phyloP scores from a whole-genome alignment of 2,329 filamentous ascomycete species.

The Gremmenia infestans region DNA sequence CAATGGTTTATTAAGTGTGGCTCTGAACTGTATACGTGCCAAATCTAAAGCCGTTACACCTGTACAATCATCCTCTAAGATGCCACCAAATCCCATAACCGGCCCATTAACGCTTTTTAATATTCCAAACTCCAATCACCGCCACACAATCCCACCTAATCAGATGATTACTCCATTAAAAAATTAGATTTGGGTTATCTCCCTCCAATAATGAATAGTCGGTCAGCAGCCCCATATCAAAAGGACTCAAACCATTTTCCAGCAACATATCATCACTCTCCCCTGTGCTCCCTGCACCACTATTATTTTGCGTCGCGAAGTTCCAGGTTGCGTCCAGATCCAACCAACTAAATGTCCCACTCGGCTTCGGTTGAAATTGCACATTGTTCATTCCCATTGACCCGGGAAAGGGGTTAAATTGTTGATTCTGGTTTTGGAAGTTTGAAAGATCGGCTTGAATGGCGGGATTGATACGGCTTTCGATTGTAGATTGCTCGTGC shows the following conservation, averaged over 20 bases:
- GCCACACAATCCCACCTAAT: background rate
- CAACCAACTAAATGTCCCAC: slow-evolving; percentile 25
- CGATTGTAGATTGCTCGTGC: background rate
- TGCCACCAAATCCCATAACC: background rate
- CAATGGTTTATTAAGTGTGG: too few relatives aligned
- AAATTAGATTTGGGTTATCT: slow-evolving; percentile 25
- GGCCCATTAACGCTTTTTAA: background rate
- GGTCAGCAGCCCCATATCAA: slow-evolving; percentile 19
- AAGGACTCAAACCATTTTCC: slow-evolving; percentile 12
- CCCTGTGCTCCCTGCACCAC: slow-evolving; percentile 14
- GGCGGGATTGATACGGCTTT: background rate
- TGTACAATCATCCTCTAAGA: too few relatives aligned
- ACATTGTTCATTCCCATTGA: slow-evolving; percentile 4
- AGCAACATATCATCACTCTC: slow-evolving; percentile 17
- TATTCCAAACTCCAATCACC: background rate
- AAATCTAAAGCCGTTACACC: too few relatives aligned
- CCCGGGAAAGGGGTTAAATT: slow-evolving; percentile 1
- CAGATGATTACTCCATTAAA: slow-evolving; percentile 7
- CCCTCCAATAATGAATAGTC: slow-evolving; percentile 25
- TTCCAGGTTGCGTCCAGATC: slow-evolving; percentile 29
- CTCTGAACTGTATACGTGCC: too few relatives aligned
- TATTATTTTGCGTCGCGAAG: slow-evolving; percentile 28
- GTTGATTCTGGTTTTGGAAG: background rate
- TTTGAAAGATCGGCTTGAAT: background rate
- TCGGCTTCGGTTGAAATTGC: background rate